A percentile compares a stretch with the other conserved stretches of the same genome.
Conservation (phyloP, 2,329 filamentous ascomycete species). For the Zasmidium cellare region DNA sequence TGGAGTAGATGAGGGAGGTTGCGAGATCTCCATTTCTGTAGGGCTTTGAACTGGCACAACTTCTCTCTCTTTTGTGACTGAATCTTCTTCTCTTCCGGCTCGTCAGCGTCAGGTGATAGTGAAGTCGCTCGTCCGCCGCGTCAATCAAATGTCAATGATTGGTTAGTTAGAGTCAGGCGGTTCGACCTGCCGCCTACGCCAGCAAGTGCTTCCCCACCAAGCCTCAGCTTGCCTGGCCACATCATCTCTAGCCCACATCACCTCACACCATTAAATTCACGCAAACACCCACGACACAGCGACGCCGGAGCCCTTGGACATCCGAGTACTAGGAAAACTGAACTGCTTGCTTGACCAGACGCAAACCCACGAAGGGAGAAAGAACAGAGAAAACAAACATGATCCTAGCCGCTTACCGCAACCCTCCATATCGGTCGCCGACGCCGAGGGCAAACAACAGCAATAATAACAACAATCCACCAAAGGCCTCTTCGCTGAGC, state of each 20-base stretch:
- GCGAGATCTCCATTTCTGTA: too few relatives aligned
- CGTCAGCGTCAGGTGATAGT: not conserved
- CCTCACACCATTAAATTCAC: not conserved
- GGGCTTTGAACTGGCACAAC: too few relatives aligned
- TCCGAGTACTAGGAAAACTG: not conserved
- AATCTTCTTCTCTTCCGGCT: too few relatives aligned
- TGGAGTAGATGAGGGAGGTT: not conserved
- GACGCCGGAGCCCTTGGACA: too few relatives aligned
- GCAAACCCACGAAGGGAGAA: not conserved
- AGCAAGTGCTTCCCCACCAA: not conserved
- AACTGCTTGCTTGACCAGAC: too few relatives aligned
- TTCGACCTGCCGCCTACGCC: not conserved
- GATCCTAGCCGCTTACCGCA: constrained; percentile 23
- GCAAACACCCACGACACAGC: not conserved
- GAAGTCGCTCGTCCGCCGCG: not conserved
- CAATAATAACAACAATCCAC: not conserved
- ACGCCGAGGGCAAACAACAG: constrained; percentile 9
- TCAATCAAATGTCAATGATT: not conserved
- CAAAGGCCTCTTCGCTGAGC: not conserved
- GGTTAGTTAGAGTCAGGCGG: not conserved
- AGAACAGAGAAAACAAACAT: constrained; percentile 5
- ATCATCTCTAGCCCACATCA: not conserved
- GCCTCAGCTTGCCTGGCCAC: not conserved
- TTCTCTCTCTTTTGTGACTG: too few relatives aligned
- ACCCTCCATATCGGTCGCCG: constrained; percentile 27